Evolutionary conservation across 2,329 filamentous ascomycete species (phyloP), one percentile per base, ranked within the genome.

Genomic region (Sporothrix dimorphospora): DNA sequence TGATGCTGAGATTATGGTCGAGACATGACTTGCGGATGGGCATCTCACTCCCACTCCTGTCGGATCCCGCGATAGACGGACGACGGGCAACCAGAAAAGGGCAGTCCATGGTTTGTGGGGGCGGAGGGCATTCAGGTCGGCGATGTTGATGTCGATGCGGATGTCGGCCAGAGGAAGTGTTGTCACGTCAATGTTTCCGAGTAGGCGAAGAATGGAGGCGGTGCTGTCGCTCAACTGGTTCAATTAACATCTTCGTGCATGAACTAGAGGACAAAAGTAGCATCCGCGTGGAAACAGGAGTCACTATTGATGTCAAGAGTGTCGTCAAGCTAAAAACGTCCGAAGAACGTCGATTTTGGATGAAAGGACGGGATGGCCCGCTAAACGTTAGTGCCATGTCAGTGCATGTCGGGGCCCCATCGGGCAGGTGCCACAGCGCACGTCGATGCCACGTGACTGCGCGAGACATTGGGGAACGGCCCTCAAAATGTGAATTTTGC

Each of bases 391-490:
- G 59, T 65, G 59, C 38, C 19, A 42, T 16, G 59, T 19, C 40
- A 47, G 40, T 65, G 61, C 59, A 27, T 21, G 34, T 19, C 16
- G 30, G 4, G 55, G 16, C 30, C 27, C 30, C 6, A n/a, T 61
- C 19, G 5, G 11, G 55, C 55, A 40, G 34, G 57, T 42, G 57
- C 57, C 57, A 63, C 57, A 42, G 57, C 34, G 34, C 34, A 14
- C 38, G 59, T 45, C 38, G 59, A 65, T 65, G 38, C 21, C 63
- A 66, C 63, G 63, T 66, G 63, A 66, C 45, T 6, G 6, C 63
- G 14, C 63, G 63, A 24, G 8, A 66, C 24, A 11, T 34, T 21
- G 63, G 42, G 11, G 27, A 34, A 49, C n/a, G 42, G 14, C 3
- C 27, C 24, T 66, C 49, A 49, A 66, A 66, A 30, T 66, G 51